Evolutionary conservation across 768 basidiomycete genomes (phyloP).

Genomic region (Boletus subcaerulescens): DNA sequence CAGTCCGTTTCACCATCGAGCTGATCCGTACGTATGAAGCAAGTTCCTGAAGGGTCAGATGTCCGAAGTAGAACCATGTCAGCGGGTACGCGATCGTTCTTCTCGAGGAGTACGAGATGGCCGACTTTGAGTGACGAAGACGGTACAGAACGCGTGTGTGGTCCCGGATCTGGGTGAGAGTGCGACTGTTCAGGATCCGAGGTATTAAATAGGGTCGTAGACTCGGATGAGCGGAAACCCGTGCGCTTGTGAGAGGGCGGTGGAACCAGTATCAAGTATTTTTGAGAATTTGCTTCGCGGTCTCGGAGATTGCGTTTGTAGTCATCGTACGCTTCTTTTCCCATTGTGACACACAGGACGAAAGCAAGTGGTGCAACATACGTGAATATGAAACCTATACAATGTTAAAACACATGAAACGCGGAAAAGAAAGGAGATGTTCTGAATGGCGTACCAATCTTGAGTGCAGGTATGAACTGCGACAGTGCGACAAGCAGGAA

Average conservation of each 20-base stretch:
- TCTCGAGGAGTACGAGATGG: slow-evolving; percentile 87
- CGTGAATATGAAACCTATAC: slow-evolving; percentile 85
- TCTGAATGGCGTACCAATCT: slow-evolving; percentile 67
- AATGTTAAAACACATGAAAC: not conserved
- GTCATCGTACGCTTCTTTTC: slow-evolving; percentile 98
- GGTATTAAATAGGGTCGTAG: slow-evolving; percentile 17
- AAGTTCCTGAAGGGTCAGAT: slow-evolving; percentile 85
- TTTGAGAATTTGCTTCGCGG: slow-evolving; percentile 91
- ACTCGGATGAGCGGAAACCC: slow-evolving; percentile 12
- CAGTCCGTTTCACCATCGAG: slow-evolving; percentile 99
- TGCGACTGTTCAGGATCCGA: slow-evolving; percentile 18
- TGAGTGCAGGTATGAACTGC: slow-evolving; percentile 93
- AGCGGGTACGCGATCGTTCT: slow-evolving; percentile 96
- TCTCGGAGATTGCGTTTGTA: slow-evolving; percentile 93
- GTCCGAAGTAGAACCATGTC: slow-evolving; percentile 90
- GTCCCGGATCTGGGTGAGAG: slow-evolving; percentile 34
- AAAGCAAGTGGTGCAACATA: slow-evolving; percentile 97
- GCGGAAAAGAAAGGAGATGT: not conserved
- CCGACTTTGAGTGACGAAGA: slow-evolving; percentile 88
- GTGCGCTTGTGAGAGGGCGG: slow-evolving; percentile 34
- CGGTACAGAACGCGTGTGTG: slow-evolving; percentile 74
- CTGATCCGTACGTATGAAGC: slow-evolving; percentile 97
- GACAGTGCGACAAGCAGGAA: slow-evolving; percentile 95
- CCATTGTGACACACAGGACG: slow-evolving; percentile 92
- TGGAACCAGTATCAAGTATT: slow-evolving; percentile 79